These are phyloP conservation scores for Monosporascus ibericus DNA, from an alignment of 2,329 filamentous ascomycete genomes.

Conservation along the genomic window DNA sequence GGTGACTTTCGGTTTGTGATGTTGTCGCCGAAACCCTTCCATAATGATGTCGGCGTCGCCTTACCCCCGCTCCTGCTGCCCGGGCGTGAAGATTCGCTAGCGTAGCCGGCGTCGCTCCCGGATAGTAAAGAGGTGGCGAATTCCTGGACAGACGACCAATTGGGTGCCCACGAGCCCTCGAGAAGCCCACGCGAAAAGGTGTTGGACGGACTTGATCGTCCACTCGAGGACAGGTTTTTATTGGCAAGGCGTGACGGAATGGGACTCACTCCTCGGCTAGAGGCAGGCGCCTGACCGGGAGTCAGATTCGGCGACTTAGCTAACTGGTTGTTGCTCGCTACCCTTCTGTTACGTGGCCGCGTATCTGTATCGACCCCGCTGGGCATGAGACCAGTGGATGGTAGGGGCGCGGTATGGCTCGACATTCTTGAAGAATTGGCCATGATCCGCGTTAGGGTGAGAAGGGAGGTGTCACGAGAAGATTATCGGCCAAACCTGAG, in stretches of 20 bases:
- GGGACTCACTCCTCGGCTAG: conserved; percentile 42
- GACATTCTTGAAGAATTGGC: conserved; percentile 18
- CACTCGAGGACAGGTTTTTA: conserved; percentile 17
- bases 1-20: conserved; percentile 18
- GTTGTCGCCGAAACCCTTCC: conserved; percentile 21
- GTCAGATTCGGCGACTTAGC: conserved; percentile 25
- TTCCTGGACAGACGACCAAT: conserved; percentile 50
- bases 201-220: conserved; percentile 23
- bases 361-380: conserved; percentile 33
- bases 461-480: neutral
- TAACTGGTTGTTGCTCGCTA: conserved; percentile 24
- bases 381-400: conserved; percentile 40
- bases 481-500: conserved; percentile 2
- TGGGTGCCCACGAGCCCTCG: conserved; percentile 45
- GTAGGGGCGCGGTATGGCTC: conserved; percentile 28
- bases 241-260: conserved; percentile 36
- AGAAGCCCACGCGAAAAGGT: conserved; percentile 36
- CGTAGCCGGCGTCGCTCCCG: conserved; percentile 25
- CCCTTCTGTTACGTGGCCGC: conserved; percentile 47
- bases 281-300: conserved; percentile 30
- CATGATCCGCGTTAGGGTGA: conserved; percentile 14
- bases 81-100: conserved; percentile 26
- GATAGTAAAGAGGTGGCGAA: conserved; percentile 42
- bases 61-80: conserved; percentile 24
- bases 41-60: conserved; percentile 22